Evolutionary conservation across 768 basidiomycete genomes (phyloP).

Genomic region (Amanita jacksonii): DNA sequence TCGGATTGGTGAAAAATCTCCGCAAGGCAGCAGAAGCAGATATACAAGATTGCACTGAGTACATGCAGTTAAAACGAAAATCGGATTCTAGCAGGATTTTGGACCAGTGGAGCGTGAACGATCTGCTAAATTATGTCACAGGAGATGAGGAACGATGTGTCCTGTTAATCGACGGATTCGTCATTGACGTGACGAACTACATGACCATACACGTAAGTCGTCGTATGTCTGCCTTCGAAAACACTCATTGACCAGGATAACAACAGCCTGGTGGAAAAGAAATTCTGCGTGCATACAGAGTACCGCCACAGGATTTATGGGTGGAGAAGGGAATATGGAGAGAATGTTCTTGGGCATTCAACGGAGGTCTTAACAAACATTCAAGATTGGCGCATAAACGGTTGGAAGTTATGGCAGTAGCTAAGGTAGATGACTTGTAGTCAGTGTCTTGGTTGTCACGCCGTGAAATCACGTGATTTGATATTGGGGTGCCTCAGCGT

Average conservation of each 20-base stretch:
- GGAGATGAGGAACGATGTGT: conserved; percentile 31
- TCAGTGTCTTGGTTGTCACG: background rate
- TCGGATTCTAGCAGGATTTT: conserved; percentile 23
- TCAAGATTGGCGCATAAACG: conserved; percentile 44
- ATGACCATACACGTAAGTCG: conserved; percentile 58
- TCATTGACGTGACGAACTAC: conserved; percentile 54
- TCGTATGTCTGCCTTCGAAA: background rate
- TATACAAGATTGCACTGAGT: conserved; percentile 32
- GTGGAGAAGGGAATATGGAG: conserved; percentile 10
- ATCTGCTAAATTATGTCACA: conserved; percentile 25
- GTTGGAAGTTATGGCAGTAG: conserved; percentile 40
- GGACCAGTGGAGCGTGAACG: conserved; percentile 29
- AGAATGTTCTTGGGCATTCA: conserved; percentile 56
- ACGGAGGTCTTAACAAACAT: conserved; percentile 67
- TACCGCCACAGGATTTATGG: background rate
- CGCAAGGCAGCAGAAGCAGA: conserved; percentile 42
- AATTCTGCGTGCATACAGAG: conserved; percentile 38
- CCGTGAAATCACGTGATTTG: conserved; percentile 6
- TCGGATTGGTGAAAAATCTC: conserved; percentile 39
- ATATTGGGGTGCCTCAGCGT: conserved; percentile 3
- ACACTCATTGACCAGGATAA: background rate
- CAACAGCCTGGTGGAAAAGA: conserved; percentile 53
- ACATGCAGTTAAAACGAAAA: conserved; percentile 37
- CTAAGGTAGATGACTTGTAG: conserved; percentile 23
- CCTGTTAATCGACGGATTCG: conserved; percentile 48